Percentiles rank a stretch among this genome's conserved stretches.
phyloP scores from a whole-genome alignment of 305 asterid genomes.

The Caryopteris hybrid region DNA sequence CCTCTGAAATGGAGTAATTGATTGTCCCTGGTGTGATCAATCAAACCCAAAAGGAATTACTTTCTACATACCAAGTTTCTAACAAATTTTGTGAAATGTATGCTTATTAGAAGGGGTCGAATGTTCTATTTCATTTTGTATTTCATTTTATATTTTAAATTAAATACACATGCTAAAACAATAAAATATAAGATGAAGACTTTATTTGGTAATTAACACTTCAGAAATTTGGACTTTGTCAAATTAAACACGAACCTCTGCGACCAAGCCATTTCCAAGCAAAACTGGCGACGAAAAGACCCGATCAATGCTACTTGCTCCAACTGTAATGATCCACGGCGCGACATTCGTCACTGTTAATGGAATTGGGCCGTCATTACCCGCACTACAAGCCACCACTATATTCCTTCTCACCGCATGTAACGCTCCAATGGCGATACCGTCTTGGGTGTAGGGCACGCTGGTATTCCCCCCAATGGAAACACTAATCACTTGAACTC shows the following conservation, averaged over 20 bases:
- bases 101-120: no score
- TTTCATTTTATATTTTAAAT: no score
- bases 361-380: constrained; percentile 32
- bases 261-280: constrained; percentile 26
- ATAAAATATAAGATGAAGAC: no score
- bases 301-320: constrained; percentile 43
- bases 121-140: no score
- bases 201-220: no score
- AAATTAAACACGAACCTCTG: constrained; percentile 20
- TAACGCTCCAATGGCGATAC: constrained; percentile 33
- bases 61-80: no score
- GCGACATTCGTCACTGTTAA: constrained; percentile 31
- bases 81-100: no score
- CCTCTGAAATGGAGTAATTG: constrained; percentile 27
- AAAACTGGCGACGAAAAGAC: constrained; percentile 26
- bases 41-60: not conserved
- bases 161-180: no score
- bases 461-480: constrained; percentile 21
- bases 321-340: constrained; percentile 48
- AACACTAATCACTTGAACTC: constrained; percentile 39
- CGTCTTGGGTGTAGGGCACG: not conserved
- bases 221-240: no score
- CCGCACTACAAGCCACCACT: constrained; percentile 40
- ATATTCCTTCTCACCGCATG: constrained; percentile 30
- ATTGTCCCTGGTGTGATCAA: constrained; percentile 29